Conservation (phyloP, 2,329 filamentous ascomycete species). For the Claviceps digitariae region DNA sequence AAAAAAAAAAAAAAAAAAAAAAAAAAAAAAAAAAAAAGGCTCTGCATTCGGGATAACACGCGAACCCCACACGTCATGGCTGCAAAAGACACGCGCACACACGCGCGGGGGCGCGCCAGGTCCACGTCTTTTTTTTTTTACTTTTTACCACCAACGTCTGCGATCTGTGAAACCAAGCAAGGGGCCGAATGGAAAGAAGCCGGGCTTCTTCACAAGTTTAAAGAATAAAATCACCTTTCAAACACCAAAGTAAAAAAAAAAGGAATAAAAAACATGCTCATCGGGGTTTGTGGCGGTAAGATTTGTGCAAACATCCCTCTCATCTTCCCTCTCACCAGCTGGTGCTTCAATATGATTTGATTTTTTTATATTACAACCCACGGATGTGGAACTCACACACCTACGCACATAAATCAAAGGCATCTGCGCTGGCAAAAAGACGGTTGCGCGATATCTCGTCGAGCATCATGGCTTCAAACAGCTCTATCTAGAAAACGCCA, state of each 20-base stretch:
- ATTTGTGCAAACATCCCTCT: background rate
- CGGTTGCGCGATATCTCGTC: slow-evolving; percentile 77
- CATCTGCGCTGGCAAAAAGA: slow-evolving; percentile 86
- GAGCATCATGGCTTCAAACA: slow-evolving; percentile 70
- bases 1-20: too few species aligned
- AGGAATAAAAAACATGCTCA: slow-evolving; percentile 45
- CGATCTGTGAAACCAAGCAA: background rate
- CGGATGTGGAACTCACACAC: background rate
- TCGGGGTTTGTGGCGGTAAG: slow-evolving; percentile 62
- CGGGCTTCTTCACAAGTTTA: too few species aligned
- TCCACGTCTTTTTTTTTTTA: background rate
- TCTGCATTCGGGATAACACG: background rate
- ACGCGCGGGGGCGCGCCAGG: background rate
- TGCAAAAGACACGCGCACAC: background rate
- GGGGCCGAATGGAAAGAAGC: background rate
- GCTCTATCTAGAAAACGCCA: slow-evolving; percentile 39
- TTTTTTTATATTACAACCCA: background rate
- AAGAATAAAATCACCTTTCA: too few species aligned
- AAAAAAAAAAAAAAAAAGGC: background rate
- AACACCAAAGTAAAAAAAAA: too few species aligned
- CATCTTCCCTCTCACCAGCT: background rate
- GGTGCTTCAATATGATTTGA: background rate
- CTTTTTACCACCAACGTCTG: background rate
- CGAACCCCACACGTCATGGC: slow-evolving; percentile 6
- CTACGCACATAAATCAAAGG: slow-evolving; percentile 33